phyloP scores from a whole-genome alignment of 2,329 filamentous ascomycete species.

The Xylariaceae sp. region DNA sequence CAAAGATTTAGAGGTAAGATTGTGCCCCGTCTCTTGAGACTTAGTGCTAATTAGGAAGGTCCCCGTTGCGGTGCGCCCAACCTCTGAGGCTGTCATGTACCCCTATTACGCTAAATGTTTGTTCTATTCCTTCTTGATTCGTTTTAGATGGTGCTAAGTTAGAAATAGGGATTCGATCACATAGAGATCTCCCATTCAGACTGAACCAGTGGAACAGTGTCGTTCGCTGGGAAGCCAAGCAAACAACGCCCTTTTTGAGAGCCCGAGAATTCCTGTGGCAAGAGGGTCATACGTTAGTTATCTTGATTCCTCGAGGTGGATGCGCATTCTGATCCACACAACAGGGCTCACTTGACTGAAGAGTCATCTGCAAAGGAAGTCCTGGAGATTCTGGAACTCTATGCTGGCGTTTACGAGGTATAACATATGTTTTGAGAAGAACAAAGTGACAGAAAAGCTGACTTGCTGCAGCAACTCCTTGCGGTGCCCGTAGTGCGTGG shows the following conservation, averaged over 20 bases:
- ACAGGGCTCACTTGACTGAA: conserved; percentile 84
- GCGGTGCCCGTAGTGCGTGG: conserved; percentile 95
- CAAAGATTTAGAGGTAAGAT: conserved; percentile 75
- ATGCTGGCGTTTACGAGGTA: conserved; percentile 84
- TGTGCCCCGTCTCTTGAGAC: background rate
- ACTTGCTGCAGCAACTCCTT: conserved; percentile 66
- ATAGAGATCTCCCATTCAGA: conserved; percentile 90
- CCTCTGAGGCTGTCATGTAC: conserved; percentile 62
- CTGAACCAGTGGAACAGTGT: conserved; percentile 98
- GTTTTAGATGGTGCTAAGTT: background rate
- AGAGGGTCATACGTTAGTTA: conserved; percentile 74
- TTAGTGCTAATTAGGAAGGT: conserved; percentile 47
- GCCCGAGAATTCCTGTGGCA: conserved; percentile 98
- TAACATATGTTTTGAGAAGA: background rate
- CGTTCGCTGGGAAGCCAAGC: conserved; percentile 96
- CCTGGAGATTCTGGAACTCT: conserved; percentile 89
- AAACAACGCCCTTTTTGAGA: conserved; percentile 83
- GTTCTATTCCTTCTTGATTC: background rate
- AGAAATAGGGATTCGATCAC: conserved; percentile 74
- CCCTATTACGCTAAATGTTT: conserved; percentile 31
- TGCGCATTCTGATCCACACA: conserved; percentile 7
- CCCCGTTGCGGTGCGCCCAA: conserved; percentile 70
- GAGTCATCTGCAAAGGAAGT: conserved; percentile 84
- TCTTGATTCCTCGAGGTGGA: background rate
- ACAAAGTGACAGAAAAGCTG: background rate